phyloP scores from a whole-genome alignment of 2,329 filamentous ascomycete species.

The Fusarium chlamydosporum region DNA sequence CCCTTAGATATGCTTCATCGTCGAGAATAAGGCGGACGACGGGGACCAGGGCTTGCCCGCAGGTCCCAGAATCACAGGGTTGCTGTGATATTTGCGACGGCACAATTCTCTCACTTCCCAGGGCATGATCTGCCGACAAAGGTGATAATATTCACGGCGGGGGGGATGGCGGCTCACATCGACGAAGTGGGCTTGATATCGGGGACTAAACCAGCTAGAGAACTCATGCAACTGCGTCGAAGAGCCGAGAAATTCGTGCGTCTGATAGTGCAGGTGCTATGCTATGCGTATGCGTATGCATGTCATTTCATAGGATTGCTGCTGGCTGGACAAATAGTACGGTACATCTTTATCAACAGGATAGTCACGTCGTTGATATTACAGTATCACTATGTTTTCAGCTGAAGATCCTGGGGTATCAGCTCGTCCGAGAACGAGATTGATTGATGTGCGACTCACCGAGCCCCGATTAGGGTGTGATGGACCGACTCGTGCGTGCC shows the following conservation, averaged over 20 bases:
- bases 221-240: conserved; percentile 39
- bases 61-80: conserved; percentile 4
- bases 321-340: conserved; percentile 38
- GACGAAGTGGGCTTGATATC: conserved; percentile 32
- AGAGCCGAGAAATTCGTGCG: conserved; percentile 41
- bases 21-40: conserved; percentile 28
- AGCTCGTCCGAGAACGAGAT: conserved; percentile 38
- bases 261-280: conserved; percentile 36
- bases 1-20: conserved; percentile 33
- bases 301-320: conserved; percentile 42
- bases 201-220: conserved; percentile 41
- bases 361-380: conserved; percentile 39
- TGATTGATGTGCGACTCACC: conserved; percentile 37
- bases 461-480: conserved; percentile 39
- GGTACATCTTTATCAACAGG: conserved; percentile 44
- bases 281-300: conserved; percentile 40
- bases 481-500: conserved; percentile 36
- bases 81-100: conserved; percentile 15
- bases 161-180: conserved; percentile 34
- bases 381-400: conserved; percentile 43
- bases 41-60: conserved; percentile 21
- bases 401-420: conserved; percentile 40
- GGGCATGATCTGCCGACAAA: conserved; percentile 5
- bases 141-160: conserved; percentile 26
- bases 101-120: conserved; percentile 11